Conservation (phyloP, 73 alveolate genomes). For the Blepharisma japonicum region DNA sequence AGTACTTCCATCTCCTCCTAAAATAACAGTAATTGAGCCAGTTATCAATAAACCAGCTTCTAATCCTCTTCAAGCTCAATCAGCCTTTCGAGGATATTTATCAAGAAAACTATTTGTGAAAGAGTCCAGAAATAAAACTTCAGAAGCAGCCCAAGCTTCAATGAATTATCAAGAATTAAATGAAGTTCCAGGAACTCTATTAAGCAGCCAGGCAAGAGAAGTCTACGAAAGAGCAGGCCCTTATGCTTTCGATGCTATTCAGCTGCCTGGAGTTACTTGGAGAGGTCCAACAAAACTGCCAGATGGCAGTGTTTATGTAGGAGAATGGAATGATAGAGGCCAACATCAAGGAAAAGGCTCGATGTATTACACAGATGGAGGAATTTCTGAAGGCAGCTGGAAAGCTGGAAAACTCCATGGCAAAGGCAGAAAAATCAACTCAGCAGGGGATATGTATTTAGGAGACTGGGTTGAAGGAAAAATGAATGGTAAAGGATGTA, state of each 20-base stretch:
- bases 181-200: not conserved
- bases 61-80: not conserved
- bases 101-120: not conserved
- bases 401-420: slow-evolving; percentile 62
- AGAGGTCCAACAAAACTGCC: not conserved
- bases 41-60: too few relatives aligned
- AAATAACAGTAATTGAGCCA: too few relatives aligned
- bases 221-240: not conserved
- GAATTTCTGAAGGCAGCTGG: slow-evolving; percentile 73
- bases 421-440: slow-evolving; percentile 66
- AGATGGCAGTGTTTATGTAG: slow-evolving; percentile 3
- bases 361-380: slow-evolving; percentile 70
- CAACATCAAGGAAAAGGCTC: slow-evolving; percentile 70
- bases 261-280: not conserved
- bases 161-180: not conserved
- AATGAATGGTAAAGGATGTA: slow-evolving; percentile 69
- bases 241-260: not conserved
- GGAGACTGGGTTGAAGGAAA: slow-evolving; percentile 79
- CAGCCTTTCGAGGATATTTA: not conserved
- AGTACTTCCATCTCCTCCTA: too few relatives aligned
- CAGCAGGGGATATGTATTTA: slow-evolving; percentile 72
- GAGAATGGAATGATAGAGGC: not conserved
- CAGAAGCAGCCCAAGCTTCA: not conserved
- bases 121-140: not conserved
- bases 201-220: not conserved